These are phyloP conservation scores for Yamadazyma conglobata DNA, from an alignment of 1,139 yeast species.

Conservation along the genomic window DNA sequence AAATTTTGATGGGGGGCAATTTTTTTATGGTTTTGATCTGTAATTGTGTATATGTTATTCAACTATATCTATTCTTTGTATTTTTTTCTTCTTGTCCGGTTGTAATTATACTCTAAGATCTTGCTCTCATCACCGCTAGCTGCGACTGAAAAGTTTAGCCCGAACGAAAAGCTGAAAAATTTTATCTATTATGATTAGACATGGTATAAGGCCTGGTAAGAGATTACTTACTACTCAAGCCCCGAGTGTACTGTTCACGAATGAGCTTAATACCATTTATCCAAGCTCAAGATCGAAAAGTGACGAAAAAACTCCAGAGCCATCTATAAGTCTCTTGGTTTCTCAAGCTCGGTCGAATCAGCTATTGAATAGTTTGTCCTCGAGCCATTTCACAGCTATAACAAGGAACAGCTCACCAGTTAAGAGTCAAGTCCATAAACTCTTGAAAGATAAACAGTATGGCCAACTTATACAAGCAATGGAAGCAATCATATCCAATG, in stretches of 20 bases:
- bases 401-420: conserved; percentile 5
- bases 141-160: no score
- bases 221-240: conserved; percentile 7
- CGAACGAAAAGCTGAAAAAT: no score
- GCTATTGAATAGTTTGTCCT: conserved; percentile 12
- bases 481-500: conserved; percentile 16
- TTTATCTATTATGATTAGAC: conserved; percentile 10
- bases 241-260: conserved; percentile 1
- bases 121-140: no score
- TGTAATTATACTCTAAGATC: no score
- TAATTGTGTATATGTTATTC: no score
- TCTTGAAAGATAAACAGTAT: conserved; percentile 19
- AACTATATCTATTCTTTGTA: no score
- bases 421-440: conserved; percentile 15
- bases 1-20: no score
- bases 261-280: neutral
- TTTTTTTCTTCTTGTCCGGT: no score
- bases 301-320: neutral
- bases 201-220: conserved; percentile 8
- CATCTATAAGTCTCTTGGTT: conserved; percentile 4
- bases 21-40: no score
- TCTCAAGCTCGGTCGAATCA: conserved; percentile 9
- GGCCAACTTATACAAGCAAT: conserved; percentile 21
- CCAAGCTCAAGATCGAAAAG: neutral
- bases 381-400: conserved; percentile 12